phyloP scores from a whole-genome alignment of 225 moss, liverwort and hornwort species.

The Rhytidiadelphus loreus region DNA sequence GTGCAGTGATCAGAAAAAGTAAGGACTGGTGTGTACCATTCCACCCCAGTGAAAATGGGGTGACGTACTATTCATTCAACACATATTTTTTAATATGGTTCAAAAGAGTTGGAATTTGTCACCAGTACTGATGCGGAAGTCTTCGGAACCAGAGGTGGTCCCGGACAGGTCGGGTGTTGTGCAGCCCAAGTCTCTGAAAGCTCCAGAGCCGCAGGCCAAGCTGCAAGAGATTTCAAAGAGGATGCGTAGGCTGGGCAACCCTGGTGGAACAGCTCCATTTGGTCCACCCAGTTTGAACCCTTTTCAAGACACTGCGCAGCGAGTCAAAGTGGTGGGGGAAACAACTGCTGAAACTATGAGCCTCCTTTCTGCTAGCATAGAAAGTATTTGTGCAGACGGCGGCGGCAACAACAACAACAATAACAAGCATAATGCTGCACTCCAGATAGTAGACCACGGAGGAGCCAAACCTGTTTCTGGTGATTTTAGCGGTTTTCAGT shows the following conservation, averaged over 20 bases:
- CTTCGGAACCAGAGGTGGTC: neutral
- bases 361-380: slow-evolving; percentile 8
- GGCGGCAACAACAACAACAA: neutral
- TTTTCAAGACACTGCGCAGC: neutral
- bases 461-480: neutral
- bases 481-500: neutral
- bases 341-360: slow-evolving; percentile 17
- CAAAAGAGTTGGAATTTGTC: neutral
- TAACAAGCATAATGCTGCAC: neutral
- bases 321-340: slow-evolving; percentile 11
- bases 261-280: neutral
- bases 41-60: neutral
- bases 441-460: neutral
- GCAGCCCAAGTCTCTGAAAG: neutral
- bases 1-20: neutral
- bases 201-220: neutral
- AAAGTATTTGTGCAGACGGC: neutral
- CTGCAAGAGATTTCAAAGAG: neutral
- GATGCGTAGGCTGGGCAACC: neutral
- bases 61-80: neutral
- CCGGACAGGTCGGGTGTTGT: neutral
- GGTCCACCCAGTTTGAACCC: neutral
- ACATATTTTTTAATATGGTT: neutral
- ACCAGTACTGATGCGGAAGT: slow-evolving; percentile 8
- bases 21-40: neutral